Evolutionary conservation across 192 early-diverging fungal genomes (phyloP).

Genomic region (Mortierella alpina): DNA sequence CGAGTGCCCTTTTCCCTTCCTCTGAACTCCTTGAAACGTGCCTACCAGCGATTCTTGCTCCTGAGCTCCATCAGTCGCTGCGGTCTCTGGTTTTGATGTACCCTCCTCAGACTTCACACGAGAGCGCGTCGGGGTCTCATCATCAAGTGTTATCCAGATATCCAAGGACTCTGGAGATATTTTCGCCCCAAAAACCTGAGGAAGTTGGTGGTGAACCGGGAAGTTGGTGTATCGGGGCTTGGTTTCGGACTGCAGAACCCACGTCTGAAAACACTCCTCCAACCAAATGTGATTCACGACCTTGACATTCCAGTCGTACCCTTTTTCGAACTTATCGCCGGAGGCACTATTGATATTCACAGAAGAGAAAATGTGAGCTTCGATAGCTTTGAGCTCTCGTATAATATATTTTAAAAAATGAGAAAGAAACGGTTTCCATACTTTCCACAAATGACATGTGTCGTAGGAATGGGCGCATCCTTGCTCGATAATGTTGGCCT

Average conservation of each 20-base stretch:
- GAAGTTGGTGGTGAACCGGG: constrained; percentile 62
- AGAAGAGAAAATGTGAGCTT: not conserved
- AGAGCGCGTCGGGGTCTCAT: constrained; percentile 3
- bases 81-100: not conserved
- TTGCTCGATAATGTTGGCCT: constrained; percentile 67
- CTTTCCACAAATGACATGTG: constrained; percentile 80
- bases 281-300: constrained; percentile 90
- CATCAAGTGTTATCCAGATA: constrained; percentile 48
- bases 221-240: constrained; percentile 66
- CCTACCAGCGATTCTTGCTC: too few species aligned
- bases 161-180: constrained; percentile 52
- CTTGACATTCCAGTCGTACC: constrained; percentile 72
- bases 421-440: constrained; percentile 16
- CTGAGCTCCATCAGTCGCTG: not conserved
- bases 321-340: constrained; percentile 75
- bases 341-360: constrained; percentile 49
- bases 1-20: too few species aligned
- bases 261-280: constrained; percentile 78
- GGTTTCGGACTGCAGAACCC: constrained; percentile 67
- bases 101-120: not conserved
- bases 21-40: too few species aligned
- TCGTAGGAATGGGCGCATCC: constrained; percentile 58
- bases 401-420: not conserved
- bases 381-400: too few species aligned
- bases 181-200: constrained; percentile 64